Percentiles rank a stretch among this genome's conserved stretches.
Evolutionary conservation across 2,329 filamentous ascomycete genomes (phyloP).

Genomic region (Trichophyton verrucosum): DNA sequence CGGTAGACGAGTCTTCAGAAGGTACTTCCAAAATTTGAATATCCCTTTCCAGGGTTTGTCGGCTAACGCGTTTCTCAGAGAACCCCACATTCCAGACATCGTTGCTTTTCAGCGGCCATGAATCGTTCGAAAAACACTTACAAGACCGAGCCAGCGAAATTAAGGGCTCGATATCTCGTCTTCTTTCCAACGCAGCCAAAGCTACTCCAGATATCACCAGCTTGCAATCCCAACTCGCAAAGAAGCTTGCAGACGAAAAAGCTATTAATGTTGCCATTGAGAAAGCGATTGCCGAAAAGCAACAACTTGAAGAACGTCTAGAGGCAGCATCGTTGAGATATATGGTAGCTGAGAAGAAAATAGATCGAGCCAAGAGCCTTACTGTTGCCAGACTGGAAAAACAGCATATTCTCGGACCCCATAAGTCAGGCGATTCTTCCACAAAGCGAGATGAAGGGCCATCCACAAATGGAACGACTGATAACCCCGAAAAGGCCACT

Average conservation of each 20-base stretch:
- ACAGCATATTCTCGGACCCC: conserved; percentile 62
- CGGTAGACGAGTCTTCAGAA: conserved; percentile 16
- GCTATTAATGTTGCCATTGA: conserved; percentile 65
- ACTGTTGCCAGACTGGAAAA: conserved; percentile 88
- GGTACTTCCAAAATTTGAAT: conserved; percentile 1
- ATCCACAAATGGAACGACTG: conserved; percentile 41
- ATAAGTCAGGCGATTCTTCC: conserved; percentile 33
- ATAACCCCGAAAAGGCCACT: conserved; percentile 38
- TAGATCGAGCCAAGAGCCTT: conserved; percentile 76
- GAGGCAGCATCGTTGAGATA: conserved; percentile 83
- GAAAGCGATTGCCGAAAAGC: conserved; percentile 62
- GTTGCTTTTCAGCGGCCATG: conserved; percentile 43
- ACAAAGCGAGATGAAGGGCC: conserved; percentile 39
- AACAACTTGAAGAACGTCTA: conserved; percentile 71
- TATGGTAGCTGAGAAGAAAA: conserved; percentile 87
- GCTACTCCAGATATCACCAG: conserved; percentile 56
- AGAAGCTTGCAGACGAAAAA: conserved; percentile 70
- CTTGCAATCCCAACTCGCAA: conserved; percentile 62
- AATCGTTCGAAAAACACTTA: conserved; percentile 65
- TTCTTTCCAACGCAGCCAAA: conserved; percentile 43
- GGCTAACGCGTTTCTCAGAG: conserved; percentile 2
- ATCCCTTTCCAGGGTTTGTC: not conserved
- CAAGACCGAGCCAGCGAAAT: conserved; percentile 64
- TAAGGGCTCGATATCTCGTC: conserved; percentile 55
- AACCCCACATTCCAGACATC: conserved; percentile 37